These are phyloP conservation scores for Polygonum aviculare DNA, from an alignment of 148 eudicot genomes.

Conservation along the genomic window DNA sequence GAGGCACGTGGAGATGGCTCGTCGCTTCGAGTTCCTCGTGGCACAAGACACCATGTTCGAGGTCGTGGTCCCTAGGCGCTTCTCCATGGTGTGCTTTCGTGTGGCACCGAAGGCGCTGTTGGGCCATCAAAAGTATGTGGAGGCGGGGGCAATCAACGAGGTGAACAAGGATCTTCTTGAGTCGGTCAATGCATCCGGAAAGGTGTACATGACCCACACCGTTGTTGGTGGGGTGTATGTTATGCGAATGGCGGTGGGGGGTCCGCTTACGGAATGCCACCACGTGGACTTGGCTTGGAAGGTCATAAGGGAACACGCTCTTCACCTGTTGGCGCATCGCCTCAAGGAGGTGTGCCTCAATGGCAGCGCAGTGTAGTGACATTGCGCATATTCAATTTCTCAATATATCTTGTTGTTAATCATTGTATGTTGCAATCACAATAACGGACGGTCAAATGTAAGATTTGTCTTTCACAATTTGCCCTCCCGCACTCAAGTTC, in stretches of 20 bases:
- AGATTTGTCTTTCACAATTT: no score
- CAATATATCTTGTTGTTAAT: no score
- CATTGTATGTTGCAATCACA: no score
- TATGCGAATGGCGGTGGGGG: conserved; percentile 43
- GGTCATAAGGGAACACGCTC: conserved; percentile 35
- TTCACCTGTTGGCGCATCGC: conserved; percentile 13
- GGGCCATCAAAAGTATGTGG: conserved; percentile 1
- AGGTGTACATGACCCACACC: conserved; percentile 42
- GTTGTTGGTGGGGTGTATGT: conserved; percentile 31
- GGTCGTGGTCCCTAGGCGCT: conserved; percentile 30
- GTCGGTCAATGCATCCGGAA: conserved; percentile 29
- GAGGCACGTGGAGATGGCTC: conserved; percentile 45
- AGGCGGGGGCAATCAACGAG: conserved; percentile 17
- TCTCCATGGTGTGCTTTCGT: conserved; percentile 39
- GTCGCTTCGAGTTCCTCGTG: conserved; percentile 29
- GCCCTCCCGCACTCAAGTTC: no score
- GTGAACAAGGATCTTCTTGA: conserved; percentile 36
- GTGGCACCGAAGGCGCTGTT: conserved; percentile 16
- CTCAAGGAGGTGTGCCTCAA: not conserved
- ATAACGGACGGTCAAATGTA: no score
- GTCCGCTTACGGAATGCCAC: conserved; percentile 25
- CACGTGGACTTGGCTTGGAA: conserved; percentile 47
- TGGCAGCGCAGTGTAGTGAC: no score
- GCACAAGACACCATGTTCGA: conserved; percentile 27
- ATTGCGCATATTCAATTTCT: no score